Base-by-base conservation (phyloP, 202 grass and related monocot genomes). In the Musa balbisiana region DNA sequence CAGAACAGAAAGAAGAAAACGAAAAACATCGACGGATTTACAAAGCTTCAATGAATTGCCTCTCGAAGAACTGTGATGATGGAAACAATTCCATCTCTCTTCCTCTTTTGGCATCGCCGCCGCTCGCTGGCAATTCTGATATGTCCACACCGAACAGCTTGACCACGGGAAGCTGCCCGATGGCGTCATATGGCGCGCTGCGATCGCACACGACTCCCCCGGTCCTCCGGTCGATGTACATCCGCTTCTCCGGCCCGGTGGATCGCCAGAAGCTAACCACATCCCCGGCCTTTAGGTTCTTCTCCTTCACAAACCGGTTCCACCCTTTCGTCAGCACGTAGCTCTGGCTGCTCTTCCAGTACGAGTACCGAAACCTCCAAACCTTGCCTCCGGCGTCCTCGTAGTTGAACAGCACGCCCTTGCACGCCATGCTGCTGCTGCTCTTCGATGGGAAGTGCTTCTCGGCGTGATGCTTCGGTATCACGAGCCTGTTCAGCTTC, bases 321-420 rank as follows among this genome's bases (percentile, higher is more conserved):
- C 93, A 96, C 0, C 93, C 93, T 74, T 92, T 96, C 55, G 93
- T 96, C 50, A 96, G 90, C 52, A 96, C 93, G 78, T 96, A 96
- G 78, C 93, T 96, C 74, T 96, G 90, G 84, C 90, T 96, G 72
- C 90, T 96, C 80, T 96, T 92, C 93, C 93, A 96, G 74, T 91
- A 96, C 2, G 90, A 96, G 84, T 96, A 96, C 23, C 93, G 25
- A 82, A 96, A 90, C 13, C 90, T 59, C 93, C 93, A 92, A 29
- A 96, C 89, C 67, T 92, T 96, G 0, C 89, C 92, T 9, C 75
- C 75, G 54, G 81, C 87, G 80, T 96, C 90, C 85, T 96, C 93
- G 53, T 92, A 92, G 75, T 96, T 96, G 76, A 92, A 90, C 9
- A 96, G 77, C 63, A 92, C 82, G 43, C 87, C 92, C 73, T 89